Base-by-base conservation (phyloP, 1,139 yeast genomes). In the Nakaseomyces nivariensis region DNA sequence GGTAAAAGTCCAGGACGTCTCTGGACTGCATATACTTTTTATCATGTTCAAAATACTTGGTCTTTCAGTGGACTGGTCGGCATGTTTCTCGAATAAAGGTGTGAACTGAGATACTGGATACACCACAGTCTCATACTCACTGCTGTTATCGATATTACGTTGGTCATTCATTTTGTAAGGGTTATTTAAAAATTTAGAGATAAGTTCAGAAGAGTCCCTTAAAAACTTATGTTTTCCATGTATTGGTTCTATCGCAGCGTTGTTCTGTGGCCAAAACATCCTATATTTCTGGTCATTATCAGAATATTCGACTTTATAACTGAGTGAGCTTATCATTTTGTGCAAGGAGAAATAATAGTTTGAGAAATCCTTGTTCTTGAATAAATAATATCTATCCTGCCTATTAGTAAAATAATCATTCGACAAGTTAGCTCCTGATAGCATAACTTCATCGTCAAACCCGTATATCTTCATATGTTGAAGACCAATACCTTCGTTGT, bases 401-500 rank as follows among this genome's bases (percentile, higher is more conserved):
- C 99, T 79, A 65, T 92, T 84, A n/a, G 95, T 85, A 67, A 94
- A 92, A 67, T 92, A 92, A 67, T 92, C 98, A 42, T 78, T 72
- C 0, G 96, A 87, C 49, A 92, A 73, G 61, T 92, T 92, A 4
- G 98, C 98, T 3, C 98, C 99, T 24, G 88, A 79, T 45, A 94
- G 73, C 22, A 94, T 77, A 48, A 92, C 81, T 62, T 89, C 96
- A 60, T 89, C 81, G 66, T 92, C 99, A 61, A 89, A 82, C 1
- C 98, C 98, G 64, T 92, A 92, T 40, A 94, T 75, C 67, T 92
- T 92, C 98, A 92, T 94, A 65, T 92, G 99, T 67, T 92, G 99
- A 49, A 92, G 73, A 0, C 99, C 99, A 62, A 78, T 73, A 6
- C 95, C 92, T 69, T 92, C 99, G 65, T 90, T 89, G 54, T 90